Evolutionary conservation across 257 asterid genomes (phyloP).

Genomic region (Handroanthus guayacan): DNA sequence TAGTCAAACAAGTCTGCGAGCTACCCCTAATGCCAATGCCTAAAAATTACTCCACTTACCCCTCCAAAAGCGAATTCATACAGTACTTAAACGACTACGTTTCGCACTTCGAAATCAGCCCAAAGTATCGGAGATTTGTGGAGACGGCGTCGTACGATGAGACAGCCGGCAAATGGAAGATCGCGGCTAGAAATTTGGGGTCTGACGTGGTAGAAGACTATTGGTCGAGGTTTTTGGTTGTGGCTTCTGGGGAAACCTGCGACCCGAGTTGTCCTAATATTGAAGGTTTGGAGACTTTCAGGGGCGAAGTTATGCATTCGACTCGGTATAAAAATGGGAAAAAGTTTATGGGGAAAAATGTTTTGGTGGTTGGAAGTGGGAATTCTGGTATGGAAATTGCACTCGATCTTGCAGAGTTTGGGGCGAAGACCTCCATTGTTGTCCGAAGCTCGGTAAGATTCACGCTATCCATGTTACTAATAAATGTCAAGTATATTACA

Average conservation of each 20-base stretch:
- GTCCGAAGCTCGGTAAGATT: constrained; percentile 74
- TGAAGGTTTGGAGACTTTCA: constrained; percentile 56
- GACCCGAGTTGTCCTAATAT: constrained; percentile 59
- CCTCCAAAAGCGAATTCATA: constrained; percentile 47
- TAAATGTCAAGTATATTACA: too few relatives aligned
- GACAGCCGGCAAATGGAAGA: constrained; percentile 46
- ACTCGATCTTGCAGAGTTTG: constrained; percentile 65
- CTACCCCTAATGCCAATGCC: constrained; percentile 68
- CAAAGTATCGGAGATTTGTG: constrained; percentile 48
- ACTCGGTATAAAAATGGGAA: constrained; percentile 62
- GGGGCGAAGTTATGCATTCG: constrained; percentile 70
- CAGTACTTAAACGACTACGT: constrained; percentile 67
- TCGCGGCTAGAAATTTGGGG: constrained; percentile 45
- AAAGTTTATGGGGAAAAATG: constrained; percentile 44
- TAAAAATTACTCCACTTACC: constrained; percentile 47
- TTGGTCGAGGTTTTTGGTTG: constrained; percentile 61
- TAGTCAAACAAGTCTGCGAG: constrained; percentile 58
- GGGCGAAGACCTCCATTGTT: constrained; percentile 70
- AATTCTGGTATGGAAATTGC: constrained; percentile 94
- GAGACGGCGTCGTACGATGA: constrained; percentile 57
- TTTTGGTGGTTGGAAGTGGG: constrained; percentile 85
- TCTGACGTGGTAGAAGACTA: constrained; percentile 52
- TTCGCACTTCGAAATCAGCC: constrained; percentile 50
- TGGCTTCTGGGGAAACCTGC: constrained; percentile 76
- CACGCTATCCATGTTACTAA: too few relatives aligned